Conservation (phyloP, 1,139 yeast genomes). For the Kurtzmaniella quercitrusa region DNA sequence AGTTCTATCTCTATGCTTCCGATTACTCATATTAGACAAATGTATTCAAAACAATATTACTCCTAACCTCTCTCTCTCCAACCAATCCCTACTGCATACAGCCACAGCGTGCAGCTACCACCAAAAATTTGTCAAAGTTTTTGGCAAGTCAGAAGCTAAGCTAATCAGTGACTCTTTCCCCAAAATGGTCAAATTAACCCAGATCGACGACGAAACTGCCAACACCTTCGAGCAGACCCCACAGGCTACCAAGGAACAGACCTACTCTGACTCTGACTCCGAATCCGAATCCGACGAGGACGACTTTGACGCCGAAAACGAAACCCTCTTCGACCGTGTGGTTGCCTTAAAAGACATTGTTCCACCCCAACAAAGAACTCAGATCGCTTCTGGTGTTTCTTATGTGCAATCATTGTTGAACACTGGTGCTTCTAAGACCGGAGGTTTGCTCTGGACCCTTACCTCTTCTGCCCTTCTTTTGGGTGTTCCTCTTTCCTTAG, state of each 20-base stretch:
- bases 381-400: slow-evolving; percentile 32
- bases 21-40: too few species aligned
- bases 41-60: too few species aligned
- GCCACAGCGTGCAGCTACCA: slow-evolving; percentile 3
- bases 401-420: slow-evolving; percentile 36
- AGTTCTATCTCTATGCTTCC: too few species aligned
- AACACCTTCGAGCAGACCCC: slow-evolving; percentile 29
- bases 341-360: slow-evolving; percentile 88
- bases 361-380: slow-evolving; percentile 80
- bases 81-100: not conserved
- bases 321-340: slow-evolving; percentile 81
- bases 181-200: slow-evolving; percentile 71
- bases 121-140: slow-evolving; percentile 1
- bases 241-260: slow-evolving; percentile 22
- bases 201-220: slow-evolving; percentile 56
- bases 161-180: not conserved
- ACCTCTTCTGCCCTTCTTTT: slow-evolving; percentile 81
- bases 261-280: slow-evolving; percentile 39
- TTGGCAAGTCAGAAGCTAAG: not conserved
- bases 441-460: slow-evolving; percentile 77
- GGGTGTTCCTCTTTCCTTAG: slow-evolving; percentile 90
- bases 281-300: slow-evolving; percentile 60
- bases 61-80: not conserved
- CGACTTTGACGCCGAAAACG: slow-evolving; percentile 80
- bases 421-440: slow-evolving; percentile 54